phyloP scores from a whole-genome alignment of 2,329 filamentous ascomycete species.

The Arthroderma uncinatum region DNA sequence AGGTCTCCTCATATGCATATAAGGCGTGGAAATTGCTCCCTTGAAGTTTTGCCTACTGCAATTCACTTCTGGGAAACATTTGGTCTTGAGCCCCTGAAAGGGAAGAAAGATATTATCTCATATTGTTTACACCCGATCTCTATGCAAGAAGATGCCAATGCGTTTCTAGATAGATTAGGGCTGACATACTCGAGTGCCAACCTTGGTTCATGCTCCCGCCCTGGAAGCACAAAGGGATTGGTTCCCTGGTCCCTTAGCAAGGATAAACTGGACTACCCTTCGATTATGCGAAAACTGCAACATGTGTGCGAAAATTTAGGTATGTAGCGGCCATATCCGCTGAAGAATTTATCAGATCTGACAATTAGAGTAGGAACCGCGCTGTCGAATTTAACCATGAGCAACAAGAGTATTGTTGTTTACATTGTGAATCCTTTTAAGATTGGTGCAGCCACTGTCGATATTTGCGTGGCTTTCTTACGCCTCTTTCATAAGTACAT shows the following conservation, averaged over 20 bases:
- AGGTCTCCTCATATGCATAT: constrained; percentile 44
- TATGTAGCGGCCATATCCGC: constrained; percentile 16
- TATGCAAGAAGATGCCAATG: constrained; percentile 36
- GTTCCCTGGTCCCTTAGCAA: constrained; percentile 26
- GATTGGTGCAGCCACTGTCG: constrained; percentile 34
- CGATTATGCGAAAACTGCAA: constrained; percentile 27
- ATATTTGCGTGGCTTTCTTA: constrained; percentile 49
- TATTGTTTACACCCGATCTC: constrained; percentile 47
- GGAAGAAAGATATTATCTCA: constrained; percentile 46
- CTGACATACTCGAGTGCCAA: constrained; percentile 47
- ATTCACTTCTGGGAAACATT: constrained; percentile 52
- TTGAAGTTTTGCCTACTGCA: constrained; percentile 47
- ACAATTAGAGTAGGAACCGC: constrained; percentile 21
- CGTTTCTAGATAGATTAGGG: constrained; percentile 44
- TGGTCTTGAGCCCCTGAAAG: constrained; percentile 45
- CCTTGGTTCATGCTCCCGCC: constrained; percentile 42
- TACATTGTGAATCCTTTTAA: constrained; percentile 50
- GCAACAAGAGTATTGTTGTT: constrained; percentile 40
- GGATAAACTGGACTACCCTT: constrained; percentile 22
- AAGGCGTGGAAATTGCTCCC: constrained; percentile 41
- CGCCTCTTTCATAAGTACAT: constrained; percentile 45
- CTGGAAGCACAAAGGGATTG: constrained; percentile 33
- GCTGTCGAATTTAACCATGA: constrained; percentile 25
- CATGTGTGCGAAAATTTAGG: constrained; percentile 29
- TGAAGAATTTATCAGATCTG: neutral